Percentiles rank a stretch among this genome's conserved stretches.
Evolutionary conservation across 169 alveolate species (phyloP).

Genomic region (Cryptosporidium baileyi): DNA sequence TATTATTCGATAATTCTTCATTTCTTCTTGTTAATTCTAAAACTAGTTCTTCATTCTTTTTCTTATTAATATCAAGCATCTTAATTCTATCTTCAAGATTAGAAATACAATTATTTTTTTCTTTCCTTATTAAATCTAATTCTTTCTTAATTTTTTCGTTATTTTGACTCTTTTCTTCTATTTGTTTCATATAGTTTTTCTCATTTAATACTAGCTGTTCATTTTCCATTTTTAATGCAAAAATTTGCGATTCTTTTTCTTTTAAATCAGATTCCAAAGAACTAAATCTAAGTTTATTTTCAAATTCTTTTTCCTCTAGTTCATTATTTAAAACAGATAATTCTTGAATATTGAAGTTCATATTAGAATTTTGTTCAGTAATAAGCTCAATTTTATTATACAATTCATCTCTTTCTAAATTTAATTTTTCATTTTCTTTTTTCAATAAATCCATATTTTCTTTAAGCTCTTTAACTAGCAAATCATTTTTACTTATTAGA

Average conservation of each 20-base stretch:
- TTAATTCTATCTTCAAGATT: slow-evolving; percentile 55
- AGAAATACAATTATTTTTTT: not conserved
- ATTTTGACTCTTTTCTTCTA: slow-evolving; percentile 1
- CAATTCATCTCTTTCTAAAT: not conserved
- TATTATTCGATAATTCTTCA: slow-evolving; percentile 12
- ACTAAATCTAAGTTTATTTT: not conserved
- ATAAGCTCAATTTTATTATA: not conserved
- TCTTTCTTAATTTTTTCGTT: slow-evolving; percentile 16
- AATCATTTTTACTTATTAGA: not conserved
- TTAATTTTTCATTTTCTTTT: not conserved
- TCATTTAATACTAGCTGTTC: not conserved
- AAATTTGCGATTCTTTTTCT: not conserved
- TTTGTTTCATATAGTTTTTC: slow-evolving; percentile 4
- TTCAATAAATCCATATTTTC: not conserved
- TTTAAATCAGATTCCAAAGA: not conserved
- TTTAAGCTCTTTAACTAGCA: not conserved
- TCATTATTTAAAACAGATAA: not conserved
- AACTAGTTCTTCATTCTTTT: slow-evolving; percentile 21
- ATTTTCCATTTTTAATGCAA: not conserved
- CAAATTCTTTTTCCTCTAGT: not conserved
- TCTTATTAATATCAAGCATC: slow-evolving; percentile 50
- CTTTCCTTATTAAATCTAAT: not conserved
- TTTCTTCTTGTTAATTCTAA: slow-evolving; percentile 19
- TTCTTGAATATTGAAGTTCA: not conserved
- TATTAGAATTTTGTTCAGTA: not conserved